Conservation (phyloP, 306 rosid genomes). For the Clitoria ternatea region DNA sequence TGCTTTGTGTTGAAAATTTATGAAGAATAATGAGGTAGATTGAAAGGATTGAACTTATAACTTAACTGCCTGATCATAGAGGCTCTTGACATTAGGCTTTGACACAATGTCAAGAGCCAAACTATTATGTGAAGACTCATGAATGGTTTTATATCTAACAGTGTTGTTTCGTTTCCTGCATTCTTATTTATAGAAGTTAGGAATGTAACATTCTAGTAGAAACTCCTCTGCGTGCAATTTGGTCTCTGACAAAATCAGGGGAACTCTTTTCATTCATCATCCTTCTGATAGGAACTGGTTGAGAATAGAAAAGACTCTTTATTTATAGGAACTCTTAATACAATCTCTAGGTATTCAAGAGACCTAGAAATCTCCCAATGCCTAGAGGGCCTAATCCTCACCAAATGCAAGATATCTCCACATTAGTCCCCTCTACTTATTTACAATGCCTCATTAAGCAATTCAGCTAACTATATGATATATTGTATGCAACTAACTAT, state of each 20-base stretch:
- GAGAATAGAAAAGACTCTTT: no score
- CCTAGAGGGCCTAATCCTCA: no score
- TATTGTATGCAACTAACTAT: no score
- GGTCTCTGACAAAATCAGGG: conserved; percentile 6
- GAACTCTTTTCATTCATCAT: background rate
- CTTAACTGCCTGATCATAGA: background rate
- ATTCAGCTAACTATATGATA: no score
- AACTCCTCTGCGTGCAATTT: background rate
- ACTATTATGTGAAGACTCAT: background rate
- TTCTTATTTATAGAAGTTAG: conserved; percentile 8
- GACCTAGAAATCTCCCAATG: no score
- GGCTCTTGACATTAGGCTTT: no score
- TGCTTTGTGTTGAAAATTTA: conserved; percentile 12
- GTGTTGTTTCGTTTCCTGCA: conserved; percentile 14
- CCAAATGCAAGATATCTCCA: no score
- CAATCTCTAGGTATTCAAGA: no score
- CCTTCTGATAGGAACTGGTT: no score
- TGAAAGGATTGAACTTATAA: background rate
- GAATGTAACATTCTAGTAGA: conserved; percentile 7
- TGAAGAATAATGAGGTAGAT: background rate
- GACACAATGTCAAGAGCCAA: background rate
- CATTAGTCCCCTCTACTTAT: no score
- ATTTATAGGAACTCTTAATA: no score
- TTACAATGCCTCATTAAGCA: no score
- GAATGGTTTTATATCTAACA: background rate